Evolutionary conservation across 345 rosid genomes (phyloP), one percentile per base, ranked within the genome.

Genomic region (Acer saccharum): DNA sequence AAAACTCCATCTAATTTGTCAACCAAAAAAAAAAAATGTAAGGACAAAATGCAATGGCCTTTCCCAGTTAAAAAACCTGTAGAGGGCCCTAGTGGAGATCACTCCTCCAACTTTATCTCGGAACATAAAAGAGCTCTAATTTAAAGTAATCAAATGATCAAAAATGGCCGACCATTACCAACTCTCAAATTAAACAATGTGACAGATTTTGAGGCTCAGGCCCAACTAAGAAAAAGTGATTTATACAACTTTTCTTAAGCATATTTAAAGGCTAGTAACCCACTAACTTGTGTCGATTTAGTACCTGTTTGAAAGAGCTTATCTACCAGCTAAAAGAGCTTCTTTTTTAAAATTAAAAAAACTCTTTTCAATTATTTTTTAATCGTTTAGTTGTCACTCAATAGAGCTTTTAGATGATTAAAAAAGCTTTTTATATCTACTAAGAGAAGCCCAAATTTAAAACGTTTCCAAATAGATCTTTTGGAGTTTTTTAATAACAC

Each of bases 101-200:
- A 32, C 35, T 32, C 32, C 20, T 60, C 57, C 76, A 13, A 61
- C 52, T 58, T 61, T 58, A 73, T 60, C 41, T 62, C 2, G 16
- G 16, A 35, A 39, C 27, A 57, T 12, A 48, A n/a, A 39, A 65
- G 61, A 32, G 21, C 7, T 16, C 60, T 7, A 14, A 5, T 71
- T 9, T 4, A 71, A 70, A 70, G 62, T 39, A 18, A 35, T 32
- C 50, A 35, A 54, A 32, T 18, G 9, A 43, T 17, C 60, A 43
- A 62, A 21, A 35, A 73, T 62, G 68, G 76, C 76, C 54, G 76
- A 41, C 76, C 76, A 41, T 43, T 44, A 35, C 76, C 76, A 72
- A 58, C 67, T 21, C 21, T 41, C 10, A 13, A 39, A 72, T 21
- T 3, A 39, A 55, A 43, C 68, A 62, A 62, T 23, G 7, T 4